Base-by-base conservation (phyloP, 768 basidiomycete species). In the Sutorius australiensis region DNA sequence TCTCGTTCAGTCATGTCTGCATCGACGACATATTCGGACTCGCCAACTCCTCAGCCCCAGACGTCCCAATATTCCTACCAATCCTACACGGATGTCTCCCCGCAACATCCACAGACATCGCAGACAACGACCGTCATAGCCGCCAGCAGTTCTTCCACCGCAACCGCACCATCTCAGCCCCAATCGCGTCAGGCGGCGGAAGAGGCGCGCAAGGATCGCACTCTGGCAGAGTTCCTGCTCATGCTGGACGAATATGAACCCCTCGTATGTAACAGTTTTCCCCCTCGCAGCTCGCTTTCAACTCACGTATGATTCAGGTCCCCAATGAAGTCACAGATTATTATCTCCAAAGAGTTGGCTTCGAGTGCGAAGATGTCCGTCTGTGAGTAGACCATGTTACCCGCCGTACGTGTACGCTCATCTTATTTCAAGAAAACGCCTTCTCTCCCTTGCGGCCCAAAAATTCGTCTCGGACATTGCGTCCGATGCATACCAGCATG, bases 161-260 rank as follows among this genome's bases (percentile, higher is more conserved):
- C 61, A 40, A 27, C 50, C 34, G 33, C 45, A 42, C 38, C 60
- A 30, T 40, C 59, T 28, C 75, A 65, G 40, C 74, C 66, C 19
- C 80, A 82, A 58, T 75, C 86, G 2, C 81, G 87, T 39, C 86
- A 88, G 59, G 82, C 81, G 6, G 81, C 86, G 16, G 89, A 91
- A 61, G 87, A 88, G 57, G 90, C 89, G 0, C 76, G 89, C 61
- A 92, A 92, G 65, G 95, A 98, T 72, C 79, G 88, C 46, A 95
- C 91, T 1, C 69, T 98, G 45, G 91, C 91, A 6, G 93, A 98
- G 66, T 95, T 98, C 62, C 79, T 98, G 76, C 77, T 95, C 36
- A 92, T 95, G 92, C 76, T 98, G 31, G 95, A 98, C 62, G 94
- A 95, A 44, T 98, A 97, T 65, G 92, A 98, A 64, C 95, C 95